Evolutionary conservation across 1,284 basidiomycete species (phyloP).

Genomic region (Rhodotorula sp.): DNA sequence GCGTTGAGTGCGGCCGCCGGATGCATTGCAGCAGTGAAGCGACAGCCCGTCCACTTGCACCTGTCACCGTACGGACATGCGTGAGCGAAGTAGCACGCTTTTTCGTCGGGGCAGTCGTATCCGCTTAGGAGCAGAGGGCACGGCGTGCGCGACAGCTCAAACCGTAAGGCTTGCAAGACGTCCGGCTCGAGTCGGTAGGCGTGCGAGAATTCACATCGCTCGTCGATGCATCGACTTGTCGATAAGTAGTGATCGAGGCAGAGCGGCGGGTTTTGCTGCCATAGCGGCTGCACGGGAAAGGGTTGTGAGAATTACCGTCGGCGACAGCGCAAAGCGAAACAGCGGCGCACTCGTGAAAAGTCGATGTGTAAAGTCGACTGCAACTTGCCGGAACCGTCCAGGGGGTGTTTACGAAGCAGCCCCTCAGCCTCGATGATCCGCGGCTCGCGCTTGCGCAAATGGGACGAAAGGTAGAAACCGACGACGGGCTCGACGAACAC

Average conservation of each 20-base stretch:
- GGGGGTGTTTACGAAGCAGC: slow-evolving; percentile 3
- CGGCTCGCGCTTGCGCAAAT: background rate
- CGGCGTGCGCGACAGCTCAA: slow-evolving; percentile 7
- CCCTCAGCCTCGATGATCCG: slow-evolving; percentile 1
- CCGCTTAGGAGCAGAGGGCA: slow-evolving; percentile 7
- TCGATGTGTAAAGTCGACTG: background rate
- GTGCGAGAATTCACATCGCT: slow-evolving; percentile 21
- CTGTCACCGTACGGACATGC: background rate
- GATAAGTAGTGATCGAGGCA: slow-evolving; percentile 27
- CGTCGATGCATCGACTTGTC: background rate
- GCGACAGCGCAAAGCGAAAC: background rate
- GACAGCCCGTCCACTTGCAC: background rate
- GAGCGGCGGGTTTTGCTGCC: slow-evolving; percentile 18
- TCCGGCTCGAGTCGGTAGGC: slow-evolving; percentile 9
- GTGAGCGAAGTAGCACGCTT: slow-evolving; percentile 23
- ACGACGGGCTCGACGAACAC: slow-evolving; percentile 18
- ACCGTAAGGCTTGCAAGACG: slow-evolving; percentile 2
- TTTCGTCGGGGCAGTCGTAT: background rate
- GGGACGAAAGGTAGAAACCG: background rate
- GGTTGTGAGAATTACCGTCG: background rate
- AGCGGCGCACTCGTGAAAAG: background rate
- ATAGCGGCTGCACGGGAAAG: background rate
- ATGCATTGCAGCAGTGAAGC: slow-evolving; percentile 4
- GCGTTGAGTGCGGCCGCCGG: background rate
- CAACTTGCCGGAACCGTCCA: background rate